Percentiles rank a stretch among this genome's conserved stretches.
Evolutionary conservation across 345 rosid species (phyloP).

Genomic region (Camelina hispida): DNA sequence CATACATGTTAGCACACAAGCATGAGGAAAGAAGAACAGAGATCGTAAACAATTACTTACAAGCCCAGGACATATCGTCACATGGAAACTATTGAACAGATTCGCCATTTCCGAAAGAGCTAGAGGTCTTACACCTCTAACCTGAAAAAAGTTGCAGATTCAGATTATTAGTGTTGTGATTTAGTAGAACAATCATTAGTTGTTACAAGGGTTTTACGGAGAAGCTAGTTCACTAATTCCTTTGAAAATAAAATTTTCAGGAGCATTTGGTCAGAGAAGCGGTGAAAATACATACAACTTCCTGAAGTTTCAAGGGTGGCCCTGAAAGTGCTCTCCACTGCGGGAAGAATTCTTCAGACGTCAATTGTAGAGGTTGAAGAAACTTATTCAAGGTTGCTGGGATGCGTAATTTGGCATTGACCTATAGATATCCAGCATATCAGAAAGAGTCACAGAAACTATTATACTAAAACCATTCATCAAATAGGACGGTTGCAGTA

Average conservation of each 20-base stretch:
- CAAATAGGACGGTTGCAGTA: constrained; percentile 20
- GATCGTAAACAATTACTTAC: constrained; percentile 57
- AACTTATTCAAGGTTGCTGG: constrained; percentile 95
- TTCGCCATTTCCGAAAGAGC: constrained; percentile 86
- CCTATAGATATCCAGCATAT: constrained; percentile 52
- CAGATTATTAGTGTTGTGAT: background rate
- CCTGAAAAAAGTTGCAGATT: no score
- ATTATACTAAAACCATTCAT: constrained; percentile 20
- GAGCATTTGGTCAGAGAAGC: background rate
- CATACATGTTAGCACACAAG: constrained; percentile 6
- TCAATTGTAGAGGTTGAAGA: constrained; percentile 71
- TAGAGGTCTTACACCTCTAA: constrained; percentile 87
- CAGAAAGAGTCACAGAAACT: constrained; percentile 10
- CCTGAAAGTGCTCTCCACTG: constrained; percentile 99
- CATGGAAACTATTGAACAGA: constrained; percentile 68
- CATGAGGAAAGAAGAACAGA: background rate
- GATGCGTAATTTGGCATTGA: constrained; percentile 87
- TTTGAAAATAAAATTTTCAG: background rate
- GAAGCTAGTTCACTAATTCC: background rate
- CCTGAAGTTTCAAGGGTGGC: constrained; percentile 98
- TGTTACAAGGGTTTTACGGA: background rate
- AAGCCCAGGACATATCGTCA: constrained; percentile 88
- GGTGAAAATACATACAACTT: constrained; percentile 75
- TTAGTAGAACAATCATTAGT: constrained; percentile 1
- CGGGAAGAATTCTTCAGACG: constrained; percentile 89